Base-by-base conservation (phyloP, 2,329 filamentous ascomycete genomes). In the Aspergillus tamarii region DNA sequence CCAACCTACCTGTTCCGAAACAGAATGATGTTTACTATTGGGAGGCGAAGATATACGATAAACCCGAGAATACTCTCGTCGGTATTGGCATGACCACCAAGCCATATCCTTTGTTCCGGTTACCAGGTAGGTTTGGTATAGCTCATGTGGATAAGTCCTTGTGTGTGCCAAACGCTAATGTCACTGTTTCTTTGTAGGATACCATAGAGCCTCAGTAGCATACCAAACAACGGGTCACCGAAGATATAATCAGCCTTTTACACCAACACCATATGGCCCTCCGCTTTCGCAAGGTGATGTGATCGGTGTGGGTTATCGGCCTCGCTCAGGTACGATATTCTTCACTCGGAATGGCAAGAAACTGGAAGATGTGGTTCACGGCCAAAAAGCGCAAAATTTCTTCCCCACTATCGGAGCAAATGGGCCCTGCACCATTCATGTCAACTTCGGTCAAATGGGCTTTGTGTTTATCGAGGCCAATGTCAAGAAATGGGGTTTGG, bases 21-120 rank as follows among this genome's bases (percentile, higher is more conserved):
- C 95, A 99, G 76, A 99, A 99, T 75, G 95, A 99, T 74, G 94
- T 98, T 12, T 99, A 99, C 79, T 99, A 99, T 80, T 99, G 95
- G 95, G 95, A 99, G 79, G 92, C 94, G 61, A 99, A 99, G 83
- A 91, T 99, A 59, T 99, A 96, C 80, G 95, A 99, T 66, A 98
- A 98, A 81, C 93, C 95, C 4, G 95, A 98, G 67, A 88, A 83
- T 64, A 96, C 93, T 0, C 82, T 93, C 69, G 86, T 99, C 66
- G 94, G 91, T 75, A 93, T 99, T 71, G 95, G 95, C 69, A 91
- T 99, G 84, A 91, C 92, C 53, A 99, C 95, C 23, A 99, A 99
- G 76, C 95, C 95, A 9, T 99, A 99, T 77, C 95, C 95, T 21
- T 82, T 98, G 55, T 99, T 99, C 78, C 86, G 95, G 72, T 81